Conservation (phyloP, 2,329 filamentous ascomycete genomes). For the Penicillium paneum region DNA sequence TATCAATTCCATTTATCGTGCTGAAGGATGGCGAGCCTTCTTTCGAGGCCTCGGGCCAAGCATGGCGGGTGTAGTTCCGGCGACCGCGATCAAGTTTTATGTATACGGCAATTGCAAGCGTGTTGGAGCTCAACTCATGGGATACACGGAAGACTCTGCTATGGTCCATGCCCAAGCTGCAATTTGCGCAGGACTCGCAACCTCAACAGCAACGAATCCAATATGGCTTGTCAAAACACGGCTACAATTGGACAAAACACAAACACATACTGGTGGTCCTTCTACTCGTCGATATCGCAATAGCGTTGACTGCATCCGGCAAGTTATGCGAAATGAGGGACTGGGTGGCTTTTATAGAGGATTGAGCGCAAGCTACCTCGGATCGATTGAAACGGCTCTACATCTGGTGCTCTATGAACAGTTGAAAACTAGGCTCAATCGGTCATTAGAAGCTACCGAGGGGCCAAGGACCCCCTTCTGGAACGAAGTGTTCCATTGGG, state of each 20-base stretch:
- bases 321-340: constrained; percentile 82
- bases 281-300: constrained; percentile 39
- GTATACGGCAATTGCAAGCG: constrained; percentile 41
- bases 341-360: constrained; percentile 84
- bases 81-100: constrained; percentile 41
- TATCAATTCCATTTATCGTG: constrained; percentile 35
- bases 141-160: constrained; percentile 29
- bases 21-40: constrained; percentile 39
- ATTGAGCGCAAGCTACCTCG: constrained; percentile 65
- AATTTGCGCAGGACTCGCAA: constrained; percentile 35
- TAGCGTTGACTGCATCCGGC: constrained; percentile 66
- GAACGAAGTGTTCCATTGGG: constrained; percentile 28
- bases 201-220: constrained; percentile 38
- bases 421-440: constrained; percentile 29
- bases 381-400: constrained; percentile 36
- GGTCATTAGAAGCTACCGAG: constrained; percentile 20
- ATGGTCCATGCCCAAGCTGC: constrained; percentile 36
- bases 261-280: constrained; percentile 18
- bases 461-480: constrained; percentile 20
- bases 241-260: constrained; percentile 52
- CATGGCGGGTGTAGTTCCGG: constrained; percentile 40
- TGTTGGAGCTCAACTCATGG: constrained; percentile 29
- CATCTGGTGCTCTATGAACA: constrained; percentile 38
- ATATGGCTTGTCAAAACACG: constrained; percentile 63
- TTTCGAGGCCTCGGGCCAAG: constrained; percentile 40